Conservation (phyloP, 1,284 basidiomycete species). For the Rhodotorula mucilaginosa region DNA sequence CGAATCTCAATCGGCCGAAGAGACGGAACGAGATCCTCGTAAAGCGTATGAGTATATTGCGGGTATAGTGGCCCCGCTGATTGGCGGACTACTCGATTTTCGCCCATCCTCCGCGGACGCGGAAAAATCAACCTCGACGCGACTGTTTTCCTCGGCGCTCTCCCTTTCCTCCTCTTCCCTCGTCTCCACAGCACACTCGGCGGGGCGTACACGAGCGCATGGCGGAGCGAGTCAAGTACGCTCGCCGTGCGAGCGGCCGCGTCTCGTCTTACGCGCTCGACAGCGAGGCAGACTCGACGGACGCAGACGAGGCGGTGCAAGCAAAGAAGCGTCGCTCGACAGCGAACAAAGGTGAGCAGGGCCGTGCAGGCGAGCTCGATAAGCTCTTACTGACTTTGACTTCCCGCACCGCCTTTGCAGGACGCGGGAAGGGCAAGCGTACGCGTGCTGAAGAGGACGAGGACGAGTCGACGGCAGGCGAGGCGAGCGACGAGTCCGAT, state of each 20-base stretch:
- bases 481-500: background rate
- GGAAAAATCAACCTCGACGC: background rate
- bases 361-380: background rate
- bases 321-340: background rate
- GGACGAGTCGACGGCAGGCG: background rate
- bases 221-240: background rate
- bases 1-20: too few species aligned
- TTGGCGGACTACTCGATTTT: too few species aligned
- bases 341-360: background rate
- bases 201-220: background rate
- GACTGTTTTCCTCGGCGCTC: background rate
- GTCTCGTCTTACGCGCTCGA: background rate
- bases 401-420: background rate
- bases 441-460: background rate
- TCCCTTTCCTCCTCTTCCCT: background rate
- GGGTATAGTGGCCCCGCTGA: too few species aligned
- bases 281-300: background rate
- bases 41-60: too few species aligned
- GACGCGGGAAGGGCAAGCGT: slow-evolving; percentile 1
- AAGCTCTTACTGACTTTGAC: background rate
- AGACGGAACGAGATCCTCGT: too few species aligned
- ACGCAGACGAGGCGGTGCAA: background rate
- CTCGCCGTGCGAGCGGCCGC: background rate
- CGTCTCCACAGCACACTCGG: background rate
- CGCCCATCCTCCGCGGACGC: too few species aligned